Base-by-base conservation (phyloP, 805 yeast species). In the Scheffersomyces spartinae region DNA sequence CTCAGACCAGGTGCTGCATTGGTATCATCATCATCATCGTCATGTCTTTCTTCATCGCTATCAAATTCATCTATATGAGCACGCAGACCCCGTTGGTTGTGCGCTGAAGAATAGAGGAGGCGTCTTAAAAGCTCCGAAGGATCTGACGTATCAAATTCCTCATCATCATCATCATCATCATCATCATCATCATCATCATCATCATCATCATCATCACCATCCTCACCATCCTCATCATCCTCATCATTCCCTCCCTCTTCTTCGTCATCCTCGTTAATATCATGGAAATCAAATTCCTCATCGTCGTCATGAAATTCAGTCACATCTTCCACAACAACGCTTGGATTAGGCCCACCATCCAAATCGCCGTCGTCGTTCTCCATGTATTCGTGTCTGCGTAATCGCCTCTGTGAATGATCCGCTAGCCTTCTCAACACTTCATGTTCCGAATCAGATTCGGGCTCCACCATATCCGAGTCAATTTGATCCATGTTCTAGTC, bases 221-320 rank as follows among this genome's bases (percentile, higher is more conserved):
- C 31, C 10, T 26, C 23, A 4, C 10, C 19, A 9, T 13, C 30
- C 15, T 18, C 22, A 14, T 18, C 13, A 20, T 18, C 27, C 3
- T 20, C 19, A 17, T 25, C 9, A 26, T 11, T 21, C 11, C 18
- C 20, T 7, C 13, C 10, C 17, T 9, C 23, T 11, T 18, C 23
- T 15, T 16, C 13, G 6, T 36, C 42, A 4, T 42, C 55, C 7
- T 48, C 49, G 6, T 45, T 51, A 5, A 34, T 42, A 8, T 39
- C 45, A 3, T 23, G 29, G 11, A 28, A 40, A 9, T 29, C 36
- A 11, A 29, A 36, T 6, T 26, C 33, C n/a, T 22, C 32, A 11
- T 23, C 29, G 16, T 27, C 30, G 11, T 34, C 37, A 26, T 21
- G 13, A 16, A 11, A 11, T 12, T 34, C 46, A 3, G 17, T 14